Evolutionary conservation across 495 filamentous ascomycete species (phyloP), one percentile per base, ranked within the genome.

Genomic region (Immersiella caudata): DNA sequence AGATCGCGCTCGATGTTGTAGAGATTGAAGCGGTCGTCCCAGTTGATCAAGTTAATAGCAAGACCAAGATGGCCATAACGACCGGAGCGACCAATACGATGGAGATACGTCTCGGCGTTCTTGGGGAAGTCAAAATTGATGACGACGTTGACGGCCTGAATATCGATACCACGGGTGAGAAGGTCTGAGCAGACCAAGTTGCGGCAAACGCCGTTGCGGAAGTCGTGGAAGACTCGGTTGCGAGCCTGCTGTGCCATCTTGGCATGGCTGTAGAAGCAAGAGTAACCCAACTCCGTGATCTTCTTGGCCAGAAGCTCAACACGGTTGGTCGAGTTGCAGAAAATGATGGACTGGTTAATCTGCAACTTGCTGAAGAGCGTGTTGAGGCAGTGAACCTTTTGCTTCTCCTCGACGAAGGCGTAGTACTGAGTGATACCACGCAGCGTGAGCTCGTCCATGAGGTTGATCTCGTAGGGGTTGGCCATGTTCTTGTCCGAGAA

Each of bases 81-180:
- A 65, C 95, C 95, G 51, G 95, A 99, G 70, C 95, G 91, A 79
- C 95, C 95, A 77, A 99, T 98, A 68, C 95, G 93, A 80, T 99
- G 95, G 24, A 99, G 91, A 76, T 99, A 99, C 0, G 95, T 99
- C 79, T 99, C 95, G 24, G 95, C 96, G 73, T 99, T 98, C 83
- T 99, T 99, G 8, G 95, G 95, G 79, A 99, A 99, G 75, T 99
- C 95, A 72, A 99, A 99, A 79, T 99, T 99, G 85, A 99, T 99
- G 71, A 99, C 95, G 58, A 99, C 95, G 71, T 99, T 99, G 70
- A 99, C 95, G 21, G 96, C 95, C 81, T 99, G 95, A 71, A 99
- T 99, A 79, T 99, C 95, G 74, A 99, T 99, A 85, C 95, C 95
- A 74, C 95, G 94, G 66, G 95, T 99, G 35, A 99, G 87, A 29